Evolutionary conservation across 805 yeast species (phyloP), one percentile per base, ranked within the genome.

Genomic region (Candida yuanshanica): DNA sequence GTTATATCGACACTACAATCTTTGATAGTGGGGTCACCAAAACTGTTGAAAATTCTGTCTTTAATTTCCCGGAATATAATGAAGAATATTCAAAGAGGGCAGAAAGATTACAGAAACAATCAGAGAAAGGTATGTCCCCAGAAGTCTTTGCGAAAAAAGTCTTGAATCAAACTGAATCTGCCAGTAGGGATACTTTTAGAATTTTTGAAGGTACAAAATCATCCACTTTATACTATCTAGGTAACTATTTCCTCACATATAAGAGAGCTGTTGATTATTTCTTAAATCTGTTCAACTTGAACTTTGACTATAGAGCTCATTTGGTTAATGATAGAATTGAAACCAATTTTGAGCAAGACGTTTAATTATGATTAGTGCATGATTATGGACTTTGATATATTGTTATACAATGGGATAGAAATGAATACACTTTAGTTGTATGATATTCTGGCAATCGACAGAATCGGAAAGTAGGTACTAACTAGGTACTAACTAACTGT

Each of bases 101-200:
- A 5, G 40, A 39, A 25, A 42, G 40, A 23, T 16, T 44, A n/a
- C 13, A 23, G 2, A 33, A 40, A 9, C 21, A 32, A 14, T 35
- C 45, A 8, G 10, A 22, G 7, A 43, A 41, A 12, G 49, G 49
- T 2, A 54, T 71, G 60, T 42, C 48, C 9, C 62, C 76, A 3
- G 68, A 59, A 23, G 49, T 37, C 6, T 72, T 67, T 49, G 76
- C 78, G 1, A 44, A 47, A 24, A 53, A 58, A 40, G 70, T 66
- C 1, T 69, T 65, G n/a, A 51, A 56, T 35, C 74, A 74, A 45
- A 39, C 53, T 16, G 54, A 51, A 21, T 43, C 34, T 13, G 44
- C 55, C 0, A 37, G 35, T 16, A 12, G 40, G 11, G 33, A 49
- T 37, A 49, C 52, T 7, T 37, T 52, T 26, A 43, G 48, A 22